Evolutionary conservation across 441 rosid genomes (phyloP), one percentile per base, ranked within the genome.

Genomic region (Capsella rubella): DNA sequence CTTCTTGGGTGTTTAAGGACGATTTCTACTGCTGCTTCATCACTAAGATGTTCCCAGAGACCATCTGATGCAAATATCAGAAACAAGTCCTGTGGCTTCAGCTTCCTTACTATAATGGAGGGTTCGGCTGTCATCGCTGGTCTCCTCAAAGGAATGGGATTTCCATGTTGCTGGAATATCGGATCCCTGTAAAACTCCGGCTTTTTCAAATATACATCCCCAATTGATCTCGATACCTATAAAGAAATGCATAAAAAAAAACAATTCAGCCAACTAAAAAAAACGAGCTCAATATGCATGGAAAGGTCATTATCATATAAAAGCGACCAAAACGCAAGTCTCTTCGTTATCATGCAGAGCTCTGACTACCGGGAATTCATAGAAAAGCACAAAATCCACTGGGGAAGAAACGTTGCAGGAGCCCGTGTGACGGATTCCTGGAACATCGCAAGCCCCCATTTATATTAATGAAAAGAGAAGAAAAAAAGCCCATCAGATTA

Each of bases 41-140:
- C 91, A 53, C 83, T 86, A 75, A 89, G 81, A 73, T 89, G 92
- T 69, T 89, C 95, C 95, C 95, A 89, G 13, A 89, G 86, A 76
- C 95, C 95, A 76, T 89, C 95, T 9, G 92, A 89, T 74, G 95
- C 95, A 81, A 89, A 89, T 69, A 89, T 89, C 69, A 89, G 75
- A 77, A 89, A 89, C 42, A 69, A 73, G 80, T 89, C 95, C 35
- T 85, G 79, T 58, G 90, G 85, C 68, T 71, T 78, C 13, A 87
- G 85, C 80, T 84, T 82, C 74, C 87, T 83, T 34, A 72, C 77
- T 67, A 84, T 74, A 55, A 89, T 71, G 7, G 92, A 85, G 2
- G 95, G 95, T 65, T 89, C 95, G 1, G 92, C 90, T 71, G 92
- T 84, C 78, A 89, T 80, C 8, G 82, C 89, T 0, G 95, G 83